Percentiles rank a stretch among this genome's conserved stretches.
These are phyloP conservation scores for Trichoderma gracile DNA, from an alignment of 2,329 filamentous ascomycete genomes.

Conservation along the genomic window DNA sequence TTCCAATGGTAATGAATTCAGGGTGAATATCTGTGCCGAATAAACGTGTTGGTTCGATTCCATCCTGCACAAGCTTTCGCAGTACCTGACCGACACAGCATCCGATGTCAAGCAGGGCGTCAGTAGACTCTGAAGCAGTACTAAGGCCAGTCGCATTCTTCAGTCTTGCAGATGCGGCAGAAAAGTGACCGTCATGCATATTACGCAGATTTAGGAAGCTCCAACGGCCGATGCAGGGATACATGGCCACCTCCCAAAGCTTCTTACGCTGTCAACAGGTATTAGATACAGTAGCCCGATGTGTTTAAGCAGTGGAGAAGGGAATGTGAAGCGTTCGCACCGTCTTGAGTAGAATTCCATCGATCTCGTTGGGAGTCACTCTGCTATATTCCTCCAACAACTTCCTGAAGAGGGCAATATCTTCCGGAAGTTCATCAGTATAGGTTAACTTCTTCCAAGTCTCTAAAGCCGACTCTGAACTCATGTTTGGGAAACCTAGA, in stretches of 20 bases:
- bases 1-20: neutral
- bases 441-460: neutral
- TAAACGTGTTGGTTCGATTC: neutral
- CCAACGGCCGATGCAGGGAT: constrained; percentile 11
- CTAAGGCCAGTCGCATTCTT: neutral
- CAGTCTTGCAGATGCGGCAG: neutral
- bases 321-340: neutral
- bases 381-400: constrained; percentile 5
- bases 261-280: neutral
- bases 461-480: neutral
- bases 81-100: neutral
- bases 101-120: constrained; percentile 8
- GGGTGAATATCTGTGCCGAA: constrained; percentile 7
- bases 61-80: neutral
- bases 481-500: neutral
- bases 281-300: neutral
- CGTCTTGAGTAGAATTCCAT: neutral
- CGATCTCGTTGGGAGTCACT: neutral
- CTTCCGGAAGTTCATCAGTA: neutral
- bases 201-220: constrained; percentile 8
- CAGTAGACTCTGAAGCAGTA: neutral
- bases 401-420: neutral
- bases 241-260: constrained; percentile 13
- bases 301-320: neutral
- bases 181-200: neutral